Conservation (phyloP, 257 asterid genomes). For the Cruciata laevipes region DNA sequence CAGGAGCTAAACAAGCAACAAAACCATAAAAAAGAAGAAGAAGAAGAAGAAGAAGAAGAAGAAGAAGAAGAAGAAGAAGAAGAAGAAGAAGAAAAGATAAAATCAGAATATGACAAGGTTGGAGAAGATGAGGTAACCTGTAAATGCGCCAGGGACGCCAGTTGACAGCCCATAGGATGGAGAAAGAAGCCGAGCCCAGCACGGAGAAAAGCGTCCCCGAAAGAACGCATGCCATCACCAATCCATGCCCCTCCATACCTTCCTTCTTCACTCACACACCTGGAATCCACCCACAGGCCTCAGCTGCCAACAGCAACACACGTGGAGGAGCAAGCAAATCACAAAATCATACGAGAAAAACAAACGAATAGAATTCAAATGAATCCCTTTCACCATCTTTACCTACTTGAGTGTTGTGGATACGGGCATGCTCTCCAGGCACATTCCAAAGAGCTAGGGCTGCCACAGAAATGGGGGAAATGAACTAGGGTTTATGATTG, state of each 20-base stretch:
- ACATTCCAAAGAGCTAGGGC: constrained; percentile 14
- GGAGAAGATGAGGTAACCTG: constrained; percentile 36
- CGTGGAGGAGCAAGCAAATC: too few relatives aligned
- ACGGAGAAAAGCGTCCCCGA: constrained; percentile 78
- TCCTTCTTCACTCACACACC: too few relatives aligned
- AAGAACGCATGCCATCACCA: constrained; percentile 80
- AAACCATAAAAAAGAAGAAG: too few relatives aligned
- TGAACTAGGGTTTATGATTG: constrained; percentile 31
- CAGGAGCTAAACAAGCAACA: neutral
- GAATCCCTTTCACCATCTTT: neutral
- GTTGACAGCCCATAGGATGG: constrained; percentile 90
- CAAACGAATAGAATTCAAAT: neutral
- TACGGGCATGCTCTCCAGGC: neutral
- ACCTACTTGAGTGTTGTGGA: constrained; percentile 16
- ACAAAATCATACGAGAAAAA: neutral
- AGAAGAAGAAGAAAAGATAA: constrained; percentile 8
- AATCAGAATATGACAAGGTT: neutral
- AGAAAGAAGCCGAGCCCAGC: constrained; percentile 76
- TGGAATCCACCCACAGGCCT: constrained; percentile 7
- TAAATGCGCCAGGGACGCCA: constrained; percentile 99
- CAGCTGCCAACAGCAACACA: constrained; percentile 18
- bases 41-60: constrained; percentile 1
- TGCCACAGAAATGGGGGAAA: constrained; percentile 7
- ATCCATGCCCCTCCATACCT: constrained; percentile 63
- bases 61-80: neutral